Evolutionary conservation across 2,329 filamentous ascomycete genomes (phyloP), one percentile per base, ranked within the genome.

Genomic region (Paecilomyces dactylethromorphus): DNA sequence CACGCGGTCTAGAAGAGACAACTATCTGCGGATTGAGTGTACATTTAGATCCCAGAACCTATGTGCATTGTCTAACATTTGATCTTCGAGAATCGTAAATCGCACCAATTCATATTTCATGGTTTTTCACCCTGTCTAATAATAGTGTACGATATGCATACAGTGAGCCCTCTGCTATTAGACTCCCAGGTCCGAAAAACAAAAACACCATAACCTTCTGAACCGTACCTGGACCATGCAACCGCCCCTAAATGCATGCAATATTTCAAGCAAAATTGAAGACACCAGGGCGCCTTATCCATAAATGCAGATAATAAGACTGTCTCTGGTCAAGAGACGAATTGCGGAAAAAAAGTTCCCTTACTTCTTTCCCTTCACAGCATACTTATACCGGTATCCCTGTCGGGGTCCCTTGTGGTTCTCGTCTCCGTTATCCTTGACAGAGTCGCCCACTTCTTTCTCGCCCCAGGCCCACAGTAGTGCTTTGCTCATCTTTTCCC

Each of bases 401-500:
- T 74, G 71, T 3, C 67, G 63, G 22, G 68, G 65, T 13, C 62
- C 64, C 49, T 65, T 64, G 2, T 60, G 66, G 21, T 65, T 65
- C 15, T 65, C 64, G 50, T 66, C 66, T 8, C 63, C 56, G 15
- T 65, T 65, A 35, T 66, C 67, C 55, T 68, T 68, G 15, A 58
- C 55, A n/a, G n/a, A 45, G 22, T 67, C 61, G 2, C 72, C 72
- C 53, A 75, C 56, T 51, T 78, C 75, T 56, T 75, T 74, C 63
- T 77, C 74, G 0, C 75, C 75, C 74, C 74, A 76, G 2, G 65
- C 66, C 68, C 68, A 70, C 69, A 78, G 68, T 54, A 77, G 65
- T 6, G 69, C 73, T 51, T 73, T 74, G 2, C 69, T 67, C 73
- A 78, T 75, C 31, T 67, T 66, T 26, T 78, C 74, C 10, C 74